phyloP scores from a whole-genome alignment of 371 early-diverging fungal genomes.

The Syncephalastrum racemosum region DNA sequence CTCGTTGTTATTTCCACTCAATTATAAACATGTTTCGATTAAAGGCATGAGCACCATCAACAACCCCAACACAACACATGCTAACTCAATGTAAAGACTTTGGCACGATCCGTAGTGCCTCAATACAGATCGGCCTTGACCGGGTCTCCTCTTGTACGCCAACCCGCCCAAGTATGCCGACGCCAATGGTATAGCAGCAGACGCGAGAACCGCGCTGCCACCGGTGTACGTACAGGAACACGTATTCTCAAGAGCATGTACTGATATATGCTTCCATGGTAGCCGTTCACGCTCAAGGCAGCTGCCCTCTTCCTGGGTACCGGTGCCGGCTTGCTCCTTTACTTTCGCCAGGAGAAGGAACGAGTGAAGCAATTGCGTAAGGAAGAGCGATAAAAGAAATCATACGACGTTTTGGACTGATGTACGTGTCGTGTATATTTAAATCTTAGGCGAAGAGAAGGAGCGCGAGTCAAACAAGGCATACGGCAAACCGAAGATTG shows the following conservation, averaged over 20 bases:
- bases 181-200: constrained; percentile 13
- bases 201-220: constrained; percentile 11
- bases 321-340: constrained; percentile 60
- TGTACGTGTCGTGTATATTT: background rate
- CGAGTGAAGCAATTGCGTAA: constrained; percentile 51
- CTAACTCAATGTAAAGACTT: no score
- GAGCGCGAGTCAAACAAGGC: constrained; percentile 34
- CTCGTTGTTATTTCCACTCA: no score
- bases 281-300: constrained; percentile 50
- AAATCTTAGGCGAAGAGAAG: constrained; percentile 34
- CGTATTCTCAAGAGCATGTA: background rate
- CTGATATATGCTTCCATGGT: background rate
- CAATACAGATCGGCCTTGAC: no score
- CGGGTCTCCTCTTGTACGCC: no score
- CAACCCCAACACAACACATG: no score
- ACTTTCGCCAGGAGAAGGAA: constrained; percentile 66
- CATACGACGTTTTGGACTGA: background rate
- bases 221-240: constrained; percentile 9
- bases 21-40: no score
- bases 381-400: constrained; percentile 8
- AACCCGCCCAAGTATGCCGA: background rate
- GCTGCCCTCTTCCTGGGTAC: constrained; percentile 58
- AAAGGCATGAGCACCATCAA: no score
- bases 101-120: no score
- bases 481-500: constrained; percentile 86